Conservation (phyloP, 176 grass and related monocot species). For the Bolboschoenus planiculmis region DNA sequence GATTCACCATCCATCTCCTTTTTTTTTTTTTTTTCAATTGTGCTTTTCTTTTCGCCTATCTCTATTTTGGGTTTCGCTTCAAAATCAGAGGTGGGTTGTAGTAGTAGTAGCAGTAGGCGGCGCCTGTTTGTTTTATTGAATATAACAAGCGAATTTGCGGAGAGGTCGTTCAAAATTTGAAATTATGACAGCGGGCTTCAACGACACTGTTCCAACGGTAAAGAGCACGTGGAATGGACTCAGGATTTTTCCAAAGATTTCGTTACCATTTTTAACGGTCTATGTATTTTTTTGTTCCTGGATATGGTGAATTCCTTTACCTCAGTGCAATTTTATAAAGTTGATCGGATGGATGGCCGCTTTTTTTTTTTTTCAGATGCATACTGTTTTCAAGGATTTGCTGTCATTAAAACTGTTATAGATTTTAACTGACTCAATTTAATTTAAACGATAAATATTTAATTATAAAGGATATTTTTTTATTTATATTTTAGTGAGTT, state of each 20-base stretch:
- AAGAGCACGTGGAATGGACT: not conserved
- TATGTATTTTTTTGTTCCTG: not conserved
- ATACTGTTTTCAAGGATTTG: too few relatives aligned
- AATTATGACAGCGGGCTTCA: slow-evolving; percentile 7
- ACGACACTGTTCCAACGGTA: not conserved
- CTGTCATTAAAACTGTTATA: too few relatives aligned
- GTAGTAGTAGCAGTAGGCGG: not conserved
- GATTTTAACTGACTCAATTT: too few relatives aligned
- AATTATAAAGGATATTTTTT: too few relatives aligned
- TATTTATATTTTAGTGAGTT: too few relatives aligned
- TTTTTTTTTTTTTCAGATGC: too few relatives aligned
- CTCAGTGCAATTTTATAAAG: too few relatives aligned
- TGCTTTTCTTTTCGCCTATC: not conserved
- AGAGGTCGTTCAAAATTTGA: slow-evolving; percentile 37
- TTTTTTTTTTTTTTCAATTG: not conserved
- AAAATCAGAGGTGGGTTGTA: not conserved
- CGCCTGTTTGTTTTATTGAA: too few relatives aligned
- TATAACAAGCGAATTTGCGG: not conserved
- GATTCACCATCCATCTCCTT: slow-evolving; percentile 43
- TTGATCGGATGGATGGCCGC: too few relatives aligned
- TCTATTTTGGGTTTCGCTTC: too few relatives aligned
- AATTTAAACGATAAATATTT: too few relatives aligned
- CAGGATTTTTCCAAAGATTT: not conserved
- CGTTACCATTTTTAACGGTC: not conserved
- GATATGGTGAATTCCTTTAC: too few relatives aligned